Conservation (phyloP, 2,329 filamentous ascomycete species). For the Cercospora zeae-maydis region DNA sequence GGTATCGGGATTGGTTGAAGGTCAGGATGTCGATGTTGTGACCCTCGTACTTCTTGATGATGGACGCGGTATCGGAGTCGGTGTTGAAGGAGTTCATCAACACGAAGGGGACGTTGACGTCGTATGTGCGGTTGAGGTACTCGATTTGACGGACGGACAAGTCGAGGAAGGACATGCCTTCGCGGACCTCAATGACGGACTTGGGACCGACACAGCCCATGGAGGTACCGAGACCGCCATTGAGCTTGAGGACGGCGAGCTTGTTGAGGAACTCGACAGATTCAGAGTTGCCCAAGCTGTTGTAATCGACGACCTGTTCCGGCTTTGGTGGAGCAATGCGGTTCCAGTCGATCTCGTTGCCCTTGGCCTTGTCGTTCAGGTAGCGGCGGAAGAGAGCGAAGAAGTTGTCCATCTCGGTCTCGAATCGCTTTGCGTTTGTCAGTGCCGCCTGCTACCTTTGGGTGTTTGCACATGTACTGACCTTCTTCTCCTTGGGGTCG, state of each 20-base stretch:
- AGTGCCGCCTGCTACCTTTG: background rate
- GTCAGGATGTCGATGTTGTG: constrained; percentile 99
- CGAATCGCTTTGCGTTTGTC: constrained; percentile 63
- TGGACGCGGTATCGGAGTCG: constrained; percentile 93
- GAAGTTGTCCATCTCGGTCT: constrained; percentile 99
- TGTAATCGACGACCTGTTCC: constrained; percentile 93
- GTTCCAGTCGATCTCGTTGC: constrained; percentile 93
- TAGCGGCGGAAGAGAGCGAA: constrained; percentile 98
- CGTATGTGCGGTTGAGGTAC: constrained; percentile 97
- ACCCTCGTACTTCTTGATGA: constrained; percentile 99
- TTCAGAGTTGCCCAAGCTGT: constrained; percentile 81
- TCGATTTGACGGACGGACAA: constrained; percentile 98
- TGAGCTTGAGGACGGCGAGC: constrained; percentile 97
- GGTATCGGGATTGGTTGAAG: constrained; percentile 99
- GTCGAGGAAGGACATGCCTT: constrained; percentile 99
- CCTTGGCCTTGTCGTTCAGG: constrained; percentile 98
- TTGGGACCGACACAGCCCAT: constrained; percentile 99
- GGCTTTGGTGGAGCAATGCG: constrained; percentile 91
- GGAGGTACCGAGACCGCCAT: constrained; percentile 97
- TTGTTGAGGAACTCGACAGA: constrained; percentile 95
- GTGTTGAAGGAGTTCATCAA: constrained; percentile 99
- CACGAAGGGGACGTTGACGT: constrained; percentile 94
- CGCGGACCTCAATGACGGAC: constrained; percentile 98
- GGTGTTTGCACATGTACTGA: constrained; percentile 41
- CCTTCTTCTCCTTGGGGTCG: constrained; percentile 75